phyloP scores from a whole-genome alignment of 1,284 basidiomycete species.

The Ganoderma leucocontextum region DNA sequence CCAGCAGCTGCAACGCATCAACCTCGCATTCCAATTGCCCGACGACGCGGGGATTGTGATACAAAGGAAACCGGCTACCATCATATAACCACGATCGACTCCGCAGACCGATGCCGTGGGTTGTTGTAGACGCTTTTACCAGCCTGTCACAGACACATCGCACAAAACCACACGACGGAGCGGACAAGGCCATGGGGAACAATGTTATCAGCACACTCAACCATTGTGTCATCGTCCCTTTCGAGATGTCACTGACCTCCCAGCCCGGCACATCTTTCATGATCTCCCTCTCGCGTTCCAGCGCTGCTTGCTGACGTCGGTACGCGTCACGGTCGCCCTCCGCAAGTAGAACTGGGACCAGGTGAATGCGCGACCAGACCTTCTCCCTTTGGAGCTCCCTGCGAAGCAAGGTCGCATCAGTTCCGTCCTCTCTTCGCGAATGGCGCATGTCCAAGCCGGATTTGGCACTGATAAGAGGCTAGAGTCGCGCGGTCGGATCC shows the following conservation, averaged over 20 bases:
- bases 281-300: conserved; percentile 87
- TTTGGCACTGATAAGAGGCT: conserved; percentile 52
- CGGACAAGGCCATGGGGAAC: conserved; percentile 26
- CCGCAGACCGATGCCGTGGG: conserved; percentile 77
- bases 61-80: conserved; percentile 40
- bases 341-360: conserved; percentile 91
- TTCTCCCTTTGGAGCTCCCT: conserved; percentile 96
- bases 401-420: conserved; percentile 40
- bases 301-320: conserved; percentile 82
- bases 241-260: conserved; percentile 75
- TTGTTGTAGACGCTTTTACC: conserved; percentile 91
- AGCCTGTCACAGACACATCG: conserved; percentile 51
- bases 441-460: conserved; percentile 35
- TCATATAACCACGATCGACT: conserved; percentile 68
- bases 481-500: conserved; percentile 72
- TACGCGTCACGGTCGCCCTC: conserved; percentile 94
- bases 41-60: conserved; percentile 20
- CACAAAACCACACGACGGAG: conserved; percentile 33
- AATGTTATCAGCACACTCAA: conserved; percentile 34
- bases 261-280: conserved; percentile 97
- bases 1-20: conserved; percentile 34
- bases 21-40: conserved; percentile 36
- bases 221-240: conserved; percentile 28
- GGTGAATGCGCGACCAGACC: conserved; percentile 95
- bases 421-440: conserved; percentile 29